These are phyloP conservation scores for Elsinoe batatas DNA, from an alignment of 2,329 filamentous ascomycete species.

Conservation along the genomic window DNA sequence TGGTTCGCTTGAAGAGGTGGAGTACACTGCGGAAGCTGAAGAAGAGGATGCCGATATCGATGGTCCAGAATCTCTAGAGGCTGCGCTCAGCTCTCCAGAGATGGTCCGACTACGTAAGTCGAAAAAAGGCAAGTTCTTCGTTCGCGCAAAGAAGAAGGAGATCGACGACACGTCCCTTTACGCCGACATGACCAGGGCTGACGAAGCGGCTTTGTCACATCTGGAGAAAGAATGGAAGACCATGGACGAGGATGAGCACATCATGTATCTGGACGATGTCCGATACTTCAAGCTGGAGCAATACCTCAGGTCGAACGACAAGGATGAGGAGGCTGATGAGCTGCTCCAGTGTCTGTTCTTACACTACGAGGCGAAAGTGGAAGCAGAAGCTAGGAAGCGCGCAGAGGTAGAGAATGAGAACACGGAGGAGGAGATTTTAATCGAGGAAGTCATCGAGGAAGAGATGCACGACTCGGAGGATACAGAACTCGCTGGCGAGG, in stretches of 20 bases:
- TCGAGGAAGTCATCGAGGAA: slow-evolving; percentile 21
- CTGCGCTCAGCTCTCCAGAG: slow-evolving; percentile 6
- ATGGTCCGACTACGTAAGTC: slow-evolving; percentile 9
- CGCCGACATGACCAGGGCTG: slow-evolving; percentile 11
- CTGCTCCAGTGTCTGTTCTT: slow-evolving; percentile 9
- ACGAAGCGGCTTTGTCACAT: not conserved
- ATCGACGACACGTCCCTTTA: slow-evolving; percentile 7
- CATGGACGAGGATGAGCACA: slow-evolving; percentile 11
- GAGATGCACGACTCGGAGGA: slow-evolving; percentile 16
- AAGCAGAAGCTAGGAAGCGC: slow-evolving; percentile 26
- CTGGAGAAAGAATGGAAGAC: slow-evolving; percentile 16
- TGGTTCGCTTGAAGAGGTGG: slow-evolving; percentile 54
- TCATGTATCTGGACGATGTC: slow-evolving; percentile 11
- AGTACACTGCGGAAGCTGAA: slow-evolving; percentile 33
- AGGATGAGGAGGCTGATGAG: slow-evolving; percentile 9
- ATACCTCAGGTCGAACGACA: not conserved
- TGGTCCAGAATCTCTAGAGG: not conserved
- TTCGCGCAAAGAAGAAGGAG: slow-evolving; percentile 9
- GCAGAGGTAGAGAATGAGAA: slow-evolving; percentile 33
- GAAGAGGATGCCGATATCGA: slow-evolving; percentile 16
- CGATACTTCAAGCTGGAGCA: slow-evolving; percentile 12
- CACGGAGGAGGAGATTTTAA: slow-evolving; percentile 31
- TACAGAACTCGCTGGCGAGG: slow-evolving; percentile 10
- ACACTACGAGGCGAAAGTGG: slow-evolving; percentile 17
- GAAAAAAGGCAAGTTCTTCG: slow-evolving; percentile 11